A percentile compares a stretch with the other conserved stretches of the same genome.
These are phyloP conservation scores for Fusarium gaditjirri DNA, from an alignment of 2,329 filamentous ascomycete species.

Conservation along the genomic window DNA sequence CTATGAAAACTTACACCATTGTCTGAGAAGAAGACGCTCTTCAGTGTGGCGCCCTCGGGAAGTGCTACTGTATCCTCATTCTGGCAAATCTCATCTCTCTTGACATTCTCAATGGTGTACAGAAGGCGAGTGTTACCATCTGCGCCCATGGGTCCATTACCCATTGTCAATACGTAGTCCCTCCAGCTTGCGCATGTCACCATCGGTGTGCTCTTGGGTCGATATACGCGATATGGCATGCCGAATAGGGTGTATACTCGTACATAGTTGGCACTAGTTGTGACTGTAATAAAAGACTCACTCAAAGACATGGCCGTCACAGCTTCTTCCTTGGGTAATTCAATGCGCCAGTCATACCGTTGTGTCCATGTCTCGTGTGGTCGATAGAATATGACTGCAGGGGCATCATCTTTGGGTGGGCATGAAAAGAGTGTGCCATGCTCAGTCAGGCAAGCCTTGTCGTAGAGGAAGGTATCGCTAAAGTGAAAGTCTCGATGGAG, in stretches of 20 bases:
- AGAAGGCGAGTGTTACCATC: slow-evolving; percentile 82
- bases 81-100: slow-evolving; percentile 92
- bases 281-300: slow-evolving; percentile 89
- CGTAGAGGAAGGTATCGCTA: slow-evolving; percentile 94
- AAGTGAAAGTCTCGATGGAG: slow-evolving; percentile 96
- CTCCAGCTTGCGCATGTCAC: slow-evolving; percentile 95
- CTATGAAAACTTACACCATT: slow-evolving; percentile 71
- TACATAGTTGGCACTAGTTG: slow-evolving; percentile 87
- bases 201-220: slow-evolving; percentile 88
- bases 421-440: slow-evolving; percentile 88
- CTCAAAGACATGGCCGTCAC: slow-evolving; percentile 90
- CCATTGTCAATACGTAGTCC: slow-evolving; percentile 96
- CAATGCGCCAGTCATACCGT: slow-evolving; percentile 87
- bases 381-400: slow-evolving; percentile 91
- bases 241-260: slow-evolving; percentile 94
- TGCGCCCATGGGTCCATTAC: slow-evolving; percentile 85
- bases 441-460: slow-evolving; percentile 92
- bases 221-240: slow-evolving; percentile 86
- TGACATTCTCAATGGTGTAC: slow-evolving; percentile 95
- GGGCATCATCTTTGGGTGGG: slow-evolving; percentile 71
- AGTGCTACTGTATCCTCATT: slow-evolving; percentile 92
- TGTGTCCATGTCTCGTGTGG: slow-evolving; percentile 98
- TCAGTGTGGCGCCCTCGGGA: slow-evolving; percentile 76
- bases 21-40: slow-evolving; percentile 91
- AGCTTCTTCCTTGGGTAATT: slow-evolving; percentile 86